phyloP scores from a whole-genome alignment of 805 yeast genomes.

The Pichia nanzhaoensis region DNA sequence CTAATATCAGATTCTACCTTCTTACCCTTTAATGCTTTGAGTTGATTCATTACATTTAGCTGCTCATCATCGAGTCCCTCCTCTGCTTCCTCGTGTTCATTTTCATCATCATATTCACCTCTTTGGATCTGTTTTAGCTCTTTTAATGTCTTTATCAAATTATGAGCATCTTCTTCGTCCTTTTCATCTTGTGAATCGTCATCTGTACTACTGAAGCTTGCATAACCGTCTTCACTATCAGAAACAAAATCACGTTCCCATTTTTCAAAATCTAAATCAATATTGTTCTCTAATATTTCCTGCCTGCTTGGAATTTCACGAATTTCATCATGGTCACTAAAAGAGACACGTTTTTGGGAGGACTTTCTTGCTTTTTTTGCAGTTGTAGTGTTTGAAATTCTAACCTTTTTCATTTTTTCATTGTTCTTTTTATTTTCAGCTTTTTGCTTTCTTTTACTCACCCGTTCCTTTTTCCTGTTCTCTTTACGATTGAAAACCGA shows the following conservation, averaged over 20 bases:
- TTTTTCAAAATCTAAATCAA: slow-evolving; percentile 10
- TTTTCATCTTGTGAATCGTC: slow-evolving; percentile 16
- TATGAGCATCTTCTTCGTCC: slow-evolving; percentile 12
- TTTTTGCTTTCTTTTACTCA: slow-evolving; percentile 26
- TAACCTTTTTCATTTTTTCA: not conserved
- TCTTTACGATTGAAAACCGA: slow-evolving; percentile 30
- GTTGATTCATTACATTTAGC: slow-evolving; percentile 33
- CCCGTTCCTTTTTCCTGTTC: slow-evolving; percentile 33
- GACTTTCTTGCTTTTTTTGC: slow-evolving; percentile 5
- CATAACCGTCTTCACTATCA: slow-evolving; percentile 9
- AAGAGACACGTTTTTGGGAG: slow-evolving; percentile 19
- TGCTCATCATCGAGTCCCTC: slow-evolving; percentile 8
- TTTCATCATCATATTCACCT: slow-evolving; percentile 8
- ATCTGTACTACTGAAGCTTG: slow-evolving; percentile 5
- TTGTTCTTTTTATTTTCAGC: slow-evolving; percentile 1
- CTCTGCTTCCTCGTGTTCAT: not conserved
- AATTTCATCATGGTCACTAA: slow-evolving; percentile 16
- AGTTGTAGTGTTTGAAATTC: not conserved
- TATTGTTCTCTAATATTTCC: not conserved
- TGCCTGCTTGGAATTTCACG: slow-evolving; percentile 14
- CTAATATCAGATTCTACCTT: slow-evolving; percentile 10
- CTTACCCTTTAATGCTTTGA: slow-evolving; percentile 34
- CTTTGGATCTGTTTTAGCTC: slow-evolving; percentile 15
- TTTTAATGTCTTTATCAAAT: slow-evolving; percentile 11
- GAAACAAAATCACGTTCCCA: slow-evolving; percentile 13